Base-by-base conservation (phyloP, 2,329 filamentous ascomycete species). In the Cladosporium sp. region DNA sequence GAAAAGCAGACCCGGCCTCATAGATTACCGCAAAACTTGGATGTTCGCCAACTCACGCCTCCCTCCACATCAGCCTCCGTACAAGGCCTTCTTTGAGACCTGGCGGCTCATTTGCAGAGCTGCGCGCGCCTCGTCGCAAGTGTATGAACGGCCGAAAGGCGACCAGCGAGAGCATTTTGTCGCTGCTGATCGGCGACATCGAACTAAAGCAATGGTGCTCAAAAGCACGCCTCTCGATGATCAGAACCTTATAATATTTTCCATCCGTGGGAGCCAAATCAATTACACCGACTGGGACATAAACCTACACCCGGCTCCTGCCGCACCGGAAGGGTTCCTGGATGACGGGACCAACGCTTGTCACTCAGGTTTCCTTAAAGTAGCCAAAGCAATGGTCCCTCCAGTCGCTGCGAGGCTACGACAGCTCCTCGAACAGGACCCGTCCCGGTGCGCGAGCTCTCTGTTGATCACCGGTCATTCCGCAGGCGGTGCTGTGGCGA, bases 201-300 rank as follows among this genome's bases (percentile, higher is more conserved):
- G 88, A n/a, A 86, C 88, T 1, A 92, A 91, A 65, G 86, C 89
- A 19, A 92, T 92, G 84, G 83, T 88, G 13, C 84, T 95, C 64
- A 92, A 91, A 63, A 89, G 85, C 0, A 78, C 91, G 0, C 82
- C 88, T 1, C 82, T 90, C 64, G 88, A 93, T 61, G 77, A 88
- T 60, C 83, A 85, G 72, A 82, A 88, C 63, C 84, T 85, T 15
- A 85, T 95, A 49, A 85, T 95, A 9, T 88, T 95, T 61, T 88
- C 89, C 12, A 88, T 95, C 55, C 82, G 89, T 17, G 89, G 89
- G 17, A 89, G 84, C 1, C 82, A 88, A 19, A 58, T 53, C 55
- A 86, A 82, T 6, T 87, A 93, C 59, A 83, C 87, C 73, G 89
- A 95, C 69, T 95, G 89, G 89, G 80, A 86, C 1, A 86, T 93